Percentiles rank a stretch among this genome's conserved stretches.
These are phyloP conservation scores for Mariannaea elegans DNA, from an alignment of 2,329 filamentous ascomycete species.

Conservation along the genomic window DNA sequence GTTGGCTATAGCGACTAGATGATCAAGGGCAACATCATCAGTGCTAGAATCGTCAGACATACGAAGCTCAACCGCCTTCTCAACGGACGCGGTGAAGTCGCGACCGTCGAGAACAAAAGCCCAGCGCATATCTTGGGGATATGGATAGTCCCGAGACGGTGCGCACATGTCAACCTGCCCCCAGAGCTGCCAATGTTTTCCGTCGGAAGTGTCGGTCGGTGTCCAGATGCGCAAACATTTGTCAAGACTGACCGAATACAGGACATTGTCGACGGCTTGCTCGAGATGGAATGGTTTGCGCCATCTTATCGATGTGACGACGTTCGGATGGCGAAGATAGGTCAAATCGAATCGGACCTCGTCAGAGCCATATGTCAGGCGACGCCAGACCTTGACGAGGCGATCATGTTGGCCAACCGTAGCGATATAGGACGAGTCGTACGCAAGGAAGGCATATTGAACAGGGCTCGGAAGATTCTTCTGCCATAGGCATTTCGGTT, in stretches of 20 bases:
- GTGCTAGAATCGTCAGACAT: conserved; percentile 64
- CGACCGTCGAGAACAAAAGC: conserved; percentile 85
- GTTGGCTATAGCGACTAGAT: conserved; percentile 86
- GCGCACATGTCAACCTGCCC: conserved; percentile 79
- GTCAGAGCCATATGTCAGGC: conserved; percentile 82
- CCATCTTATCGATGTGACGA: conserved; percentile 89
- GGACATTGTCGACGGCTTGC: conserved; percentile 82
- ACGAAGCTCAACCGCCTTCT: conserved; percentile 73
- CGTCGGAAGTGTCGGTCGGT: conserved; percentile 74
- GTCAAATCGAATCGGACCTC: conserved; percentile 89
- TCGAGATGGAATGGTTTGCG: conserved; percentile 79
- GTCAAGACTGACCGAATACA: conserved; percentile 90
- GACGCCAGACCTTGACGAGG: conserved; percentile 91
- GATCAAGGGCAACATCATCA: conserved; percentile 78
- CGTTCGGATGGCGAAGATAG: conserved; percentile 84
- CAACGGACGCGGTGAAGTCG: conserved; percentile 80
- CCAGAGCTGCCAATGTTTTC: conserved; percentile 81
- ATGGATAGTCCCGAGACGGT: conserved; percentile 65
- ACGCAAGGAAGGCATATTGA: conserved; percentile 81
- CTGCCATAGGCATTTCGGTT: conserved; percentile 73
- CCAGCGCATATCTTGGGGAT: conserved; percentile 39
- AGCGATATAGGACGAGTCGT: conserved; percentile 87
- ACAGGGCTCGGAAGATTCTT: conserved; percentile 76
- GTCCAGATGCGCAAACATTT: conserved; percentile 85
- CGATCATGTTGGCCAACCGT: conserved; percentile 81